Evolutionary conservation across 768 basidiomycete genomes (phyloP), one percentile per base, ranked within the genome.

Genomic region (Tylopilus subfusipes): DNA sequence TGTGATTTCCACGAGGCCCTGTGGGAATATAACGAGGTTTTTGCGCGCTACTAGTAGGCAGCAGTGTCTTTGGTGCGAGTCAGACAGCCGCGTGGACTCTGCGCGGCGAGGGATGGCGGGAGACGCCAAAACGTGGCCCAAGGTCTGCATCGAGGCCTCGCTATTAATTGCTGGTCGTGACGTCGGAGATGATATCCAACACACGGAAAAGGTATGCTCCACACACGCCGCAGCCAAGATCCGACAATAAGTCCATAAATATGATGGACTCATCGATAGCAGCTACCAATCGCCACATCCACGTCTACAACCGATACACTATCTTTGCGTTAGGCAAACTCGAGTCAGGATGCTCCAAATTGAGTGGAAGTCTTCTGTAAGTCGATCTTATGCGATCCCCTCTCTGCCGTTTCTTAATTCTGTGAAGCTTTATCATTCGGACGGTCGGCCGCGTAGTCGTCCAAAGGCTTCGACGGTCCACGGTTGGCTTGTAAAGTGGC

Each of bases 401-500:
- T 34, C 11, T 25, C 18, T 43, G 33, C 42, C 10, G 8, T 27
- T 42, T 43, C 54, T 56, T 25, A 55, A 24, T 42, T 43, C 36
- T 24, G 33, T 34, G 40, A 50, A 70, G 69, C 65, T 57, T 31
- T 72, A 72, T 58, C 71, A 70, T 54, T 71, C 69, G 27, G 36
- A 73, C 43, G 76, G 77, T 30, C 63, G 72, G 48, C 72, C 74
- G 38, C 75, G 71, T 42, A 82, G 79, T 45, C 77, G 75, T 30
- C 78, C 79, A 39, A 84, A 80, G 50, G 64, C 75, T n/a, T 78
- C 77, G 7, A 78, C 79, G 12, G 77, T 87, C 68, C 88, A 90
- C 59, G 88, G 88, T 30, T 90, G 87, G 86, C 73, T 89, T 55
- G 82, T 83, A n/a, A 90, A 89, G 70, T 80, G 84, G 80, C 78